Conservation (phyloP, 2,329 filamentous ascomycete genomes). For the Pyrenophora tritici-repentis region DNA sequence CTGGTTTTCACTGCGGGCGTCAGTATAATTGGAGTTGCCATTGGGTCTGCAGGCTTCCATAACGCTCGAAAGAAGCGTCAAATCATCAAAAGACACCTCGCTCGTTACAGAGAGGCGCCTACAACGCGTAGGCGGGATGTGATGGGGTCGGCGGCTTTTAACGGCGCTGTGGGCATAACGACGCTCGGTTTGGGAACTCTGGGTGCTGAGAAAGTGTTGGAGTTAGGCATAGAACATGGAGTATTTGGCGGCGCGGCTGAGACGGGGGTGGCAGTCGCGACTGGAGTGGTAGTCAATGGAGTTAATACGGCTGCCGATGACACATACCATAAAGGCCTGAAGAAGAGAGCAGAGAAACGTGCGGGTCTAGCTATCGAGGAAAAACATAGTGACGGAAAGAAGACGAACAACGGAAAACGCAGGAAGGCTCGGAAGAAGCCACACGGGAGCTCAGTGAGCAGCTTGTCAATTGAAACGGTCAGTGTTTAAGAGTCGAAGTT, state of each 20-base stretch:
- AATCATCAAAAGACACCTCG: background rate
- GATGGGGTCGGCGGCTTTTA: background rate
- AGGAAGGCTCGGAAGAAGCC: too few species aligned
- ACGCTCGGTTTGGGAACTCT: background rate
- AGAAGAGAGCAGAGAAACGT: constrained; percentile 1
- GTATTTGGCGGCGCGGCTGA: background rate
- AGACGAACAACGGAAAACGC: background rate
- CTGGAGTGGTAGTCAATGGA: background rate
- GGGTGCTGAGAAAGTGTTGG: constrained; percentile 1
- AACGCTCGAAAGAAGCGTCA: constrained; percentile 5
- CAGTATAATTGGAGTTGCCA: background rate
- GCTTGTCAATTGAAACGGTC: background rate
- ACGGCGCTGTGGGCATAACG: background rate
- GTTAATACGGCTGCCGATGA: background rate
- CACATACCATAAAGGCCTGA: background rate
- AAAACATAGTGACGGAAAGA: background rate
- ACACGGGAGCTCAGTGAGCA: background rate
- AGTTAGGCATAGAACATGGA: background rate
- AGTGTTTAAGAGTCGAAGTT: background rate
- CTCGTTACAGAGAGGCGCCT: background rate
- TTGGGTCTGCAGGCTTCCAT: constrained; percentile 3
- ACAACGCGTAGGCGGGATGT: constrained; percentile 1
- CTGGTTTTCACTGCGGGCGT: background rate
- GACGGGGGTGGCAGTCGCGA: background rate
- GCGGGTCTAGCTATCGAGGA: background rate